Evolutionary conservation across 495 filamentous ascomycete species (phyloP), one percentile per base, ranked within the genome.

Genomic region (Tuber borchii): DNA sequence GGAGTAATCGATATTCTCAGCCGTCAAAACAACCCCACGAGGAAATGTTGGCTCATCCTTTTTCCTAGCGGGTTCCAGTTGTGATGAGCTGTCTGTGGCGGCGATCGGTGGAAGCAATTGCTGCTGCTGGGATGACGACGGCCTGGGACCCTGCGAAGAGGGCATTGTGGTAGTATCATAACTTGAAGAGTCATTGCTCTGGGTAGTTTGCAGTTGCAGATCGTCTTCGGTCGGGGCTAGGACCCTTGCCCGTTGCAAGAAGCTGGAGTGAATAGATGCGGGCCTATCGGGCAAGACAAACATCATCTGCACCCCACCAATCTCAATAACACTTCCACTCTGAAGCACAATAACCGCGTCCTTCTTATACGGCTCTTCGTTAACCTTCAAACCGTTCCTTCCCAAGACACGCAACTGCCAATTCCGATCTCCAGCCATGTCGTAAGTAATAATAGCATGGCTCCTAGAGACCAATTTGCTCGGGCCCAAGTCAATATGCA

Each of bases 271-370:
- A 74, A 95, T 90, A n/a, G 87, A 81, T 39, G 90, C 85, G 82
- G 82, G 84, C 78, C 88, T 83, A 76, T 84, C 84, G n/a, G 95
- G 93, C 39, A 94, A 88, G 26, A 97, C 91, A 85, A 98, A 99
- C 89, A 98, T 93, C 95, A 99, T 99, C 85, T 98, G 93, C 9
- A 93, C 90, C 69, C 93, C 93, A 75, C 90, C 91, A 83, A 97
- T 91, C 80, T 96, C 93, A 73, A 99, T 90, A 71, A 98, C 91
- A 82, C 93, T 89, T 45, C 95, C 95, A 82, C 93, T 95, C 31
- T 88, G 87, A 46, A 99, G 87, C 31, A 88, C 84, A 40, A 88
- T 87, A 40, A 88, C 87, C 56, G 90, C 85, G 44, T 90, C 90
- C 71, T 88, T 87, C 81, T 90, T 91, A 56, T 95, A 86, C 26